These are phyloP conservation scores for Cercospora sojina DNA, from an alignment of 2,329 filamentous ascomycete species.

Conservation along the genomic window DNA sequence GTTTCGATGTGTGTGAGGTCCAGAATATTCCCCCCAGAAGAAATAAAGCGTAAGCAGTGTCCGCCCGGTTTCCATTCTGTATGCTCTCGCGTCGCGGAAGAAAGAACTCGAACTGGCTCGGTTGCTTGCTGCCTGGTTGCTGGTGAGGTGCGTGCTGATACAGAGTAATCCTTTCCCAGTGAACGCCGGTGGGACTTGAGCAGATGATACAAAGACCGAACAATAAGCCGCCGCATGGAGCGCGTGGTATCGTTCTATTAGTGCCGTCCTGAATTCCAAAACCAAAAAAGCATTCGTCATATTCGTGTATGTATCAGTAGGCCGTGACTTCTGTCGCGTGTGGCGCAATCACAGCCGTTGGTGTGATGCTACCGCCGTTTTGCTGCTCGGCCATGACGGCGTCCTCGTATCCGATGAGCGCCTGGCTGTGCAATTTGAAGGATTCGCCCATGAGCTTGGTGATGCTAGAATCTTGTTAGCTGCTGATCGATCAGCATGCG, in stretches of 20 bases:
- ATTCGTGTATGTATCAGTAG: conserved; percentile 32
- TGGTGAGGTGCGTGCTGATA: conserved; percentile 14
- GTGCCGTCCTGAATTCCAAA: conserved; percentile 4
- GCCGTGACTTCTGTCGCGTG: conserved; percentile 36
- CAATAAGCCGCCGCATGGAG: conserved; percentile 19
- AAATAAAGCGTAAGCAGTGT: neutral
- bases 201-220: conserved; percentile 16
- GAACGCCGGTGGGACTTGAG: conserved; percentile 14
- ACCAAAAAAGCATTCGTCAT: conserved; percentile 21
- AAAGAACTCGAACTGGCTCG: conserved; percentile 1
- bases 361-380: conserved; percentile 28
- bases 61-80: neutral
- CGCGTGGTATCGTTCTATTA: conserved; percentile 23
- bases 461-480: conserved; percentile 60
- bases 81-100: neutral
- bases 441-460: conserved; percentile 97
- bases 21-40: neutral
- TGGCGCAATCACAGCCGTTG: conserved; percentile 28
- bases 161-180: conserved; percentile 3
- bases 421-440: conserved; percentile 94
- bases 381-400: conserved; percentile 54
- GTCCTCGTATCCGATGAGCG: conserved; percentile 91
- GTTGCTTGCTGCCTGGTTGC: neutral
- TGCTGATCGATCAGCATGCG: neutral
- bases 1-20: neutral